Base-by-base conservation (phyloP, 257 asterid genomes). In the Scutellaria minor region DNA sequence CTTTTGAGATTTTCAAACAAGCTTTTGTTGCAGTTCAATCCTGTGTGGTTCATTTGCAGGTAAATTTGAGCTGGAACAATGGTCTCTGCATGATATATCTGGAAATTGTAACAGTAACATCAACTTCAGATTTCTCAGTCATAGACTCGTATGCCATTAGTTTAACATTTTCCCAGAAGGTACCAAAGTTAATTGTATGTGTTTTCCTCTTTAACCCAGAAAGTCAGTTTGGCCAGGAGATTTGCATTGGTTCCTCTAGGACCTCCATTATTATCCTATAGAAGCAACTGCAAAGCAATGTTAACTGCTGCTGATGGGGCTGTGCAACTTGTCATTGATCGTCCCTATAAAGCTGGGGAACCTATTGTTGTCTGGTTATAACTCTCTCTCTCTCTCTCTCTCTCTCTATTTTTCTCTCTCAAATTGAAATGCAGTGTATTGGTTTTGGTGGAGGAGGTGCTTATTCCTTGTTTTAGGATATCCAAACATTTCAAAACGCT, bases 21-120 rank as follows among this genome's bases (percentile, higher is more conserved):
- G 99, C 99, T 71, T 92, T 95, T 84, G 99, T 95, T 76, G 99
- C 98, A 74, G 92, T 95, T 57, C 99, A 95, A 66, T 95, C 98
- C 24, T 92, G 99, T 78, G 98, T 95, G 79, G 99, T 95, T 81
- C 99, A 95, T 85, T 85, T 90, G 86, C 98, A 95, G 99, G 99
- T 95, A 72, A 35, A 75, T 73, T 14, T 58, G 62, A 71, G 45
- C 76, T 44, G 71, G 68, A 68, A 14, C 9, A 2, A 51, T 48
- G 44, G n/a, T 71, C 42, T 68, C 58, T 42, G 61, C 47, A 6
- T 60, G 46, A 66, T 65, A 18, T 71, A 22, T 53, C 41, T 39
- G 64, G 39, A 27, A 61, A 66, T 52, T 71, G 44, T 24, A 57
- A 72, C 56, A 6, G 50, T 51, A 59, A 57, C 44, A 57, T 11